These are phyloP conservation scores for Jamesozyma spencerorum DNA, from an alignment of 805 yeast genomes.

Conservation along the genomic window DNA sequence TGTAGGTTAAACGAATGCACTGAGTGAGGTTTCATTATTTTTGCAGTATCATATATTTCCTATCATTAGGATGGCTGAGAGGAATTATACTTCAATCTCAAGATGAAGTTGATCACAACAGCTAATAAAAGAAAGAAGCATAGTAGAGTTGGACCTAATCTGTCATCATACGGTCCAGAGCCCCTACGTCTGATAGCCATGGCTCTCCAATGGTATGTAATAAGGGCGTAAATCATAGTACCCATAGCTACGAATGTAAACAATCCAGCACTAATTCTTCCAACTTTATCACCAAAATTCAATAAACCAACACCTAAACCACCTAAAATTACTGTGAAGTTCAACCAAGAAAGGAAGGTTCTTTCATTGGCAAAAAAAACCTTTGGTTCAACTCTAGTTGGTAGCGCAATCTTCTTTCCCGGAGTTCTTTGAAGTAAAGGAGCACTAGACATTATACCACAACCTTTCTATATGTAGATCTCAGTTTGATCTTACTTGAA, in stretches of 20 bases:
- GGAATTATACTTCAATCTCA: conserved; percentile 40
- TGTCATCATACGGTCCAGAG: conserved; percentile 97
- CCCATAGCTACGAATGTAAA: conserved; percentile 96
- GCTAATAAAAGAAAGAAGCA: conserved; percentile 90
- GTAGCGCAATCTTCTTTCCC: conserved; percentile 90
- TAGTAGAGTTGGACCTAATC: conserved; percentile 96
- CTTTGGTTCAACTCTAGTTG: conserved; percentile 97
- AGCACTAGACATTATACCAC: conserved; percentile 44
- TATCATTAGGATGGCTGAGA: too few species aligned
- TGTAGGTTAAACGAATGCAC: too few species aligned
- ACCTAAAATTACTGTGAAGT: conserved; percentile 96
- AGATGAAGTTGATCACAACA: conserved; percentile 81
- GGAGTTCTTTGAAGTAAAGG: conserved; percentile 68
- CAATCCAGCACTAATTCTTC: conserved; percentile 85
- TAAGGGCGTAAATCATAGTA: conserved; percentile 91
- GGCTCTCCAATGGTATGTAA: conserved; percentile 99
- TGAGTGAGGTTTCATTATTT: too few species aligned
- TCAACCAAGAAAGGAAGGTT: conserved; percentile 95
- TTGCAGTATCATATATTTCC: too few species aligned
- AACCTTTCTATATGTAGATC: too few species aligned
- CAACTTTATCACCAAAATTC: conserved; percentile 91
- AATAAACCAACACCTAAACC: conserved; percentile 92
- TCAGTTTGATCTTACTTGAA: too few species aligned
- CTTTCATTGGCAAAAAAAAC: conserved; percentile 98
- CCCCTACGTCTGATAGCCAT: conserved; percentile 97